Percentiles rank a stretch among this genome's conserved stretches.
Evolutionary conservation across 164 flowering plant genomes (phyloP).

Genomic region (Aristolochia fimbriata): DNA sequence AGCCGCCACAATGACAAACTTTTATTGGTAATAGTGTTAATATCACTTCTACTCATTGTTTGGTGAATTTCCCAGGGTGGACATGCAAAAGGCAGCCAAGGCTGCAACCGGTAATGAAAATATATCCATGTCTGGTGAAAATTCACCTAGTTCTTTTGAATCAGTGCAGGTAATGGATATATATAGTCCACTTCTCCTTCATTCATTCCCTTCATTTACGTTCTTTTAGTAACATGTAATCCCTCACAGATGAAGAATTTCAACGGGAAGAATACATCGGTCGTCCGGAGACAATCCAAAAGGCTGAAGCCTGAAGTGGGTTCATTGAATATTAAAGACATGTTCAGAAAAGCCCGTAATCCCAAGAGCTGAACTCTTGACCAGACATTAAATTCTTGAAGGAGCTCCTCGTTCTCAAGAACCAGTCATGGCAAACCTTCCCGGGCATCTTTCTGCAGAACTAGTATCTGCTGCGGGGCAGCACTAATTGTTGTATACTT

Average conservation of each 20-base stretch:
- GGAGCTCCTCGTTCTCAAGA: too few relatives aligned
- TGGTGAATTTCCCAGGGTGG: constrained; percentile 33
- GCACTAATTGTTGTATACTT: too few relatives aligned
- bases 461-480: too few relatives aligned
- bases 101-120: constrained; percentile 16
- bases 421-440: too few relatives aligned
- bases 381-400: too few relatives aligned
- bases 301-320: constrained; percentile 58
- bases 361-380: constrained; percentile 9
- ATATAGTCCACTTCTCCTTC: neutral
- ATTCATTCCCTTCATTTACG: neutral
- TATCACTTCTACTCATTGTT: neutral
- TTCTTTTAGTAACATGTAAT: neutral
- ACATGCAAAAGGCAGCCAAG: constrained; percentile 24
- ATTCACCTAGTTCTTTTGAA: constrained; percentile 17
- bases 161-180: constrained; percentile 24
- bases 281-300: constrained; percentile 37
- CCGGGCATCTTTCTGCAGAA: too few relatives aligned
- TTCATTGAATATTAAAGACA: constrained; percentile 64
- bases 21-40: neutral
- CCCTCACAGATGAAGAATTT: constrained; percentile 31
- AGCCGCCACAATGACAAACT: neutral
- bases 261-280: constrained; percentile 27
- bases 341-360: constrained; percentile 64
- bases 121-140: constrained; percentile 15